A percentile compares a stretch with the other conserved stretches of the same genome.
phyloP scores from a whole-genome alignment of 495 filamentous ascomycete genomes.

The Aspergillus homomorphus region DNA sequence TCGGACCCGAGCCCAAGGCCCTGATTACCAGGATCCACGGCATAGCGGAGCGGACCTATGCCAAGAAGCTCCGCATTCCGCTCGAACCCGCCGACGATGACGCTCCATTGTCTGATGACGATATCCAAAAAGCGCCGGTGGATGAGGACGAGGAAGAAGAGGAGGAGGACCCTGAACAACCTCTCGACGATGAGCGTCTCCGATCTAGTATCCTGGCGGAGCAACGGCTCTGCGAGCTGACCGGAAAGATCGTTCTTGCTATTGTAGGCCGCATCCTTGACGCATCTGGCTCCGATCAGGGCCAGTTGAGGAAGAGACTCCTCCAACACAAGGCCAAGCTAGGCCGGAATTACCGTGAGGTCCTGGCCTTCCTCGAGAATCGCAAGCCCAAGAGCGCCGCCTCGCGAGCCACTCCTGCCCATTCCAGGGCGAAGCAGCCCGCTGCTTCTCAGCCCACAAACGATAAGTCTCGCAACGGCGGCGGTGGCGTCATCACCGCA shows the following conservation, averaged over 20 bases:
- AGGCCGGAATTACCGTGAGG: slow-evolving; percentile 72
- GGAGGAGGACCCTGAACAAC: slow-evolving; percentile 33
- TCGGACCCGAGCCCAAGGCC: slow-evolving; percentile 53
- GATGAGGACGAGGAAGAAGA: slow-evolving; percentile 60
- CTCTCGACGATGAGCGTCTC: slow-evolving; percentile 50
- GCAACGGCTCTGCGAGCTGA: slow-evolving; percentile 76
- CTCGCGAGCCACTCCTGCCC: slow-evolving; percentile 20
- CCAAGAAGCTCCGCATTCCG: slow-evolving; percentile 61
- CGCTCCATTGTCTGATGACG: slow-evolving; percentile 47
- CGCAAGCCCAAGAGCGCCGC: slow-evolving; percentile 40
- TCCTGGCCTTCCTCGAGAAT: slow-evolving; percentile 70
- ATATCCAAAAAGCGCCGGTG: slow-evolving; percentile 46
- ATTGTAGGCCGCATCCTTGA: slow-evolving; percentile 73
- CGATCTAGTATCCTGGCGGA: slow-evolving; percentile 68
- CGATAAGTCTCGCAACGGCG: slow-evolving; percentile 40
- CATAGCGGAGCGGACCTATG: slow-evolving; percentile 68
- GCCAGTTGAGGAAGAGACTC: slow-evolving; percentile 61
- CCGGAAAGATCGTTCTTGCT: slow-evolving; percentile 76
- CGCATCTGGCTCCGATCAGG: slow-evolving; percentile 51
- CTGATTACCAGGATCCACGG: slow-evolving; percentile 72
- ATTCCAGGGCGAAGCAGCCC: neutral
- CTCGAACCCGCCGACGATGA: slow-evolving; percentile 72
- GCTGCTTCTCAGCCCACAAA: too few species aligned
- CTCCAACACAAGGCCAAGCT: slow-evolving; percentile 63
- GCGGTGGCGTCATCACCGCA: slow-evolving; percentile 34